These are phyloP conservation scores for Trichoderma reesei DNA, from an alignment of 495 filamentous ascomycete genomes.

Conservation along the genomic window DNA sequence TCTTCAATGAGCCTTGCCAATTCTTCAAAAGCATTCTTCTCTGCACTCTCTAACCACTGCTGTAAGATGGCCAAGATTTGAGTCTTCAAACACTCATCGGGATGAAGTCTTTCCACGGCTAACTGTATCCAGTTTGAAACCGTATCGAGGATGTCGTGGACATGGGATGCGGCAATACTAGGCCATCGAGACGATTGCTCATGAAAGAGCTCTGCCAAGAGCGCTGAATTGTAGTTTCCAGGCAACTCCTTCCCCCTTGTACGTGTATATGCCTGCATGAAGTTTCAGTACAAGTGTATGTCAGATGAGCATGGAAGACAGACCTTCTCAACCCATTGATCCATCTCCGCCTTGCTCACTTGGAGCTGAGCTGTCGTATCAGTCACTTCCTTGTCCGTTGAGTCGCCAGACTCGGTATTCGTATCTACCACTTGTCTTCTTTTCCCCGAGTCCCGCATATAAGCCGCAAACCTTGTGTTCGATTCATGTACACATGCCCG, in stretches of 20 bases:
- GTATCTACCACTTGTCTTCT: not conserved
- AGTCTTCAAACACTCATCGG: not conserved
- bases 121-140: not conserved
- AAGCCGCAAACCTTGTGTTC: constrained; percentile 13
- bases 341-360: constrained; percentile 5
- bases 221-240: constrained; percentile 36
- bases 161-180: not conserved
- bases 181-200: constrained; percentile 24
- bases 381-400: not conserved
- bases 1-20: constrained; percentile 14
- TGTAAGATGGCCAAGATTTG: not conserved
- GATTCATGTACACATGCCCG: constrained; percentile 13
- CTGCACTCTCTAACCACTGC: not conserved
- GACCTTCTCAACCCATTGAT: constrained; percentile 1
- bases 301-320: not conserved
- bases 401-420: not conserved
- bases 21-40: constrained; percentile 7
- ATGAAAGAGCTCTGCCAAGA: constrained; percentile 34
- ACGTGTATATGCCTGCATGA: not conserved
- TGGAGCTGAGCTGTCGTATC: not conserved
- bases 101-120: not conserved
- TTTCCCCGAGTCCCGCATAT: constrained; percentile 12
- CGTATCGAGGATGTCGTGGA: not conserved
- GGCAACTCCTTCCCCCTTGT: constrained; percentile 22
- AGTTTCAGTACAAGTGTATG: not conserved